Evolutionary conservation across 2,329 filamentous ascomycete genomes (phyloP).

Genomic region (Fusarium piperis): DNA sequence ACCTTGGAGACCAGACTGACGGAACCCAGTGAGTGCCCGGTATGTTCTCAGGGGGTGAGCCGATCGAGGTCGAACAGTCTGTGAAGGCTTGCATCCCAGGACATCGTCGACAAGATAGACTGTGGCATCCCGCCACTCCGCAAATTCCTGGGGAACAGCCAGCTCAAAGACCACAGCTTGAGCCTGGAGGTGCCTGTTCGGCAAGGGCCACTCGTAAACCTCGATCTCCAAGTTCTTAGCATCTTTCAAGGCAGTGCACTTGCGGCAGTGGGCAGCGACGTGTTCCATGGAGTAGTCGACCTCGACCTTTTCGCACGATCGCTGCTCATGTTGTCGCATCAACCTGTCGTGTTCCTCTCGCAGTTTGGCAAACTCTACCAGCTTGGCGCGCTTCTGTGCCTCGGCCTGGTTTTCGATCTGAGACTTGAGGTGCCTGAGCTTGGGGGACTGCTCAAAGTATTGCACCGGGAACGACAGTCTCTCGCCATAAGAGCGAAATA

Average conservation of each 20-base stretch:
- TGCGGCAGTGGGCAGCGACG: conserved; percentile 41
- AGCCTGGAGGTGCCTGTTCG: conserved; percentile 42
- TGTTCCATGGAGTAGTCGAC: conserved; percentile 6
- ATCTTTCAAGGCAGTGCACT: conserved; percentile 45
- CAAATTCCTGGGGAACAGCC: conserved; percentile 51
- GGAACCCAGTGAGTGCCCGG: conserved; percentile 1
- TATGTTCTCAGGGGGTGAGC: conserved; percentile 18
- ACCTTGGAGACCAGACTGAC: neutral
- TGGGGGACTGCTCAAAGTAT: conserved; percentile 25
- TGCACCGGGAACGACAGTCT: conserved; percentile 22
- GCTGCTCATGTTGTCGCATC: conserved; percentile 5
- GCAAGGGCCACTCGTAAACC: conserved; percentile 67
- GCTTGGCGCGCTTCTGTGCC: conserved; percentile 1
- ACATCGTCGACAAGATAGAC: conserved; percentile 53
- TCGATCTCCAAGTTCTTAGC: conserved; percentile 55
- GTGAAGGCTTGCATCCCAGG: conserved; percentile 38
- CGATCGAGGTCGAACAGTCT: rapidly evolving
- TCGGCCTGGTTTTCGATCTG: conserved; percentile 53
- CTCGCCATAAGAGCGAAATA: conserved; percentile 32
- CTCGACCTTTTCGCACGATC: conserved; percentile 11
- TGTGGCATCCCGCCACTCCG: conserved; percentile 60
- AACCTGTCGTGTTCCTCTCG: conserved; percentile 14
- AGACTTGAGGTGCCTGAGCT: conserved; percentile 49
- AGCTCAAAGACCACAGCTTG: conserved; percentile 66
- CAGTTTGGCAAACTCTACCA: conserved; percentile 12